A percentile compares a stretch with the other conserved stretches of the same genome.
These are phyloP conservation scores for Colletotrichum gigasporum DNA, from an alignment of 2,329 filamentous ascomycete species.

Conservation along the genomic window DNA sequence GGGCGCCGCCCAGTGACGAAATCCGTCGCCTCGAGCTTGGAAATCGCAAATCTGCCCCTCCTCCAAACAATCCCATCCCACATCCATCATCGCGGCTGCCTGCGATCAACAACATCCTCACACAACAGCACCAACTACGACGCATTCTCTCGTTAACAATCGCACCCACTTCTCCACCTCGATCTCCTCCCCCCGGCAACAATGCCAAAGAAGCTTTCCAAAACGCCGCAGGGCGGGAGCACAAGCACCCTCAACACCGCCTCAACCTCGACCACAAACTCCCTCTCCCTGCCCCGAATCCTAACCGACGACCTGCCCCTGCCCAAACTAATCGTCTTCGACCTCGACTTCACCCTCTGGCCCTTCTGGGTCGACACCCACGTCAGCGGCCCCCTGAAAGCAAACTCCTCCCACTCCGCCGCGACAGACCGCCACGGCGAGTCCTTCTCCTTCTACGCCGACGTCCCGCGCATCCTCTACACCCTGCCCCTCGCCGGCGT, in stretches of 20 bases:
- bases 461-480: constrained; percentile 74
- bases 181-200: neutral
- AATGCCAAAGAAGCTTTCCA: constrained; percentile 46
- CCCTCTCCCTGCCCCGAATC: constrained; percentile 47
- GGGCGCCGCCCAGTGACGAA: constrained; percentile 3
- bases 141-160: neutral
- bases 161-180: neutral
- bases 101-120: too few relatives aligned
- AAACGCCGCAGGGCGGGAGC: constrained; percentile 30
- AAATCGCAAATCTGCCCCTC: constrained; percentile 8
- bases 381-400: constrained; percentile 76
- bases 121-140: neutral
- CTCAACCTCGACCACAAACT: constrained; percentile 34
- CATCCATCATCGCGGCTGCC: neutral
- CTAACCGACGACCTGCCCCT: constrained; percentile 71
- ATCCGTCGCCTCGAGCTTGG: neutral
- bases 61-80: neutral
- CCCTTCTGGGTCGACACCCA: constrained; percentile 98
- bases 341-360: constrained; percentile 99
- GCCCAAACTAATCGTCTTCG: constrained; percentile 88
- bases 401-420: constrained; percentile 50
- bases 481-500: constrained; percentile 60
- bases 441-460: constrained; percentile 74
- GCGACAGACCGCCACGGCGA: constrained; percentile 69
- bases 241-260: constrained; percentile 38